phyloP scores from a whole-genome alignment of 2,329 filamentous ascomycete genomes.

The Phaeosphaeriaceae sp. region DNA sequence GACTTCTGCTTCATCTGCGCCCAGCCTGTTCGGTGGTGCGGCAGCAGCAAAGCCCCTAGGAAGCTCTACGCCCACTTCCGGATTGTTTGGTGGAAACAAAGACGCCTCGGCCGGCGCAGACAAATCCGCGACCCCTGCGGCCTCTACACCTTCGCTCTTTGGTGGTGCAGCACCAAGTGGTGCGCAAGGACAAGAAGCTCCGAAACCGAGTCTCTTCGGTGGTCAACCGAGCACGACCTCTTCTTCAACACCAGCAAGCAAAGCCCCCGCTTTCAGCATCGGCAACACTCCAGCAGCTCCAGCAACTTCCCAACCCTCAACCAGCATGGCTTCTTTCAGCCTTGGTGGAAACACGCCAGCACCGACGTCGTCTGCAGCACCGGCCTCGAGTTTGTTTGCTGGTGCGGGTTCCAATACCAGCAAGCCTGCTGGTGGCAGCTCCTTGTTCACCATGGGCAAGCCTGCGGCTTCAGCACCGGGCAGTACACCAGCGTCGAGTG shows the following conservation, averaged over 20 bases:
- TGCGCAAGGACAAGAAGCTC: constrained; percentile 41
- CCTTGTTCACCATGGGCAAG: constrained; percentile 23
- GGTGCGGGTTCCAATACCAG: constrained; percentile 18
- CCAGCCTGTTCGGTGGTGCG: constrained; percentile 38
- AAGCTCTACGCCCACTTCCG: constrained; percentile 24
- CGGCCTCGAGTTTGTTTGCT: constrained; percentile 28
- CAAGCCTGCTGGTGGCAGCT: constrained; percentile 20
- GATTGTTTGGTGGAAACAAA: constrained; percentile 34
- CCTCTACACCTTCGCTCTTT: constrained; percentile 31
- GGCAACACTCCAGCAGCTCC: constrained; percentile 33
- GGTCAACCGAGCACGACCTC: constrained; percentile 36
- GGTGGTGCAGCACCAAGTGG: constrained; percentile 33
- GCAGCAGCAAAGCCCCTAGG: constrained; percentile 31
- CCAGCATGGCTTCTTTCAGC: constrained; percentile 18
- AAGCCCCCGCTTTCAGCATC: constrained; percentile 34
- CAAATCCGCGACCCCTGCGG: constrained; percentile 37
- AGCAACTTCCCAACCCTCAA: constrained; percentile 30
- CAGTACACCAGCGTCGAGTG: constrained; percentile 25
- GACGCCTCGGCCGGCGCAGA: constrained; percentile 38
- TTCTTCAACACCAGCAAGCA: constrained; percentile 39
- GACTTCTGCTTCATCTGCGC: constrained; percentile 33
- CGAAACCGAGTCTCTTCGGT: constrained; percentile 40
- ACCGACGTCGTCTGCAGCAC: constrained; percentile 30
- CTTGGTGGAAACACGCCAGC: constrained; percentile 31
- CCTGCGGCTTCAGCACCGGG: constrained; percentile 20